Conservation (phyloP, 352 stramenopile genomes). For the Globisporangium spinosum region DNA sequence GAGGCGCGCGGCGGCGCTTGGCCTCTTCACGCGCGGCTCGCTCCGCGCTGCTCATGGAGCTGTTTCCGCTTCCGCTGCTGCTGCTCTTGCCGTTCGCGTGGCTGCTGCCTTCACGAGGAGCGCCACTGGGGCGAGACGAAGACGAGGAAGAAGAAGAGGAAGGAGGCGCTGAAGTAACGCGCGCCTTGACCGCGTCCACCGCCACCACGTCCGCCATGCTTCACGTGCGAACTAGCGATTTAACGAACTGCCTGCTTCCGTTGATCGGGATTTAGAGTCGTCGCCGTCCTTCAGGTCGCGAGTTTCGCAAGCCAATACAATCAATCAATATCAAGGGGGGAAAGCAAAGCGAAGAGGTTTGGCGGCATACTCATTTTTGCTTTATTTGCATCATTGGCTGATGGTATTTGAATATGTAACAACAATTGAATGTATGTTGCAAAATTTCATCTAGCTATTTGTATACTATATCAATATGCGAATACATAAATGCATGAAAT, state of each 20-base stretch:
- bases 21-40: slow-evolving; percentile 31
- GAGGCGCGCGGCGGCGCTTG: slow-evolving; percentile 39
- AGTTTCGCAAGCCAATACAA: background rate
- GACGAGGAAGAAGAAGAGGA: slow-evolving; percentile 14
- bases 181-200: slow-evolving; percentile 3
- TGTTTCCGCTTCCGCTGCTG: slow-evolving; percentile 20
- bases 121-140: slow-evolving; percentile 10
- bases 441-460: background rate
- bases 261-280: background rate
- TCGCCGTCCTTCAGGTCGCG: background rate
- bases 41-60: slow-evolving; percentile 9
- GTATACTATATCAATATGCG: background rate
- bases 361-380: background rate
- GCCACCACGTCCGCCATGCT: slow-evolving; percentile 29
- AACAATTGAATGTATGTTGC: background rate
- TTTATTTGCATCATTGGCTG: background rate
- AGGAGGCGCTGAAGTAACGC: slow-evolving; percentile 16
- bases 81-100: slow-evolving; percentile 12
- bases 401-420: background rate
- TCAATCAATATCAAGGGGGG: background rate
- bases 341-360: background rate
- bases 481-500: background rate
- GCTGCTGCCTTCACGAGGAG: background rate
- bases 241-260: background rate
- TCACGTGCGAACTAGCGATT: no score